phyloP scores from a whole-genome alignment of 305 asterid species.

The Ajuga reptans region DNA sequence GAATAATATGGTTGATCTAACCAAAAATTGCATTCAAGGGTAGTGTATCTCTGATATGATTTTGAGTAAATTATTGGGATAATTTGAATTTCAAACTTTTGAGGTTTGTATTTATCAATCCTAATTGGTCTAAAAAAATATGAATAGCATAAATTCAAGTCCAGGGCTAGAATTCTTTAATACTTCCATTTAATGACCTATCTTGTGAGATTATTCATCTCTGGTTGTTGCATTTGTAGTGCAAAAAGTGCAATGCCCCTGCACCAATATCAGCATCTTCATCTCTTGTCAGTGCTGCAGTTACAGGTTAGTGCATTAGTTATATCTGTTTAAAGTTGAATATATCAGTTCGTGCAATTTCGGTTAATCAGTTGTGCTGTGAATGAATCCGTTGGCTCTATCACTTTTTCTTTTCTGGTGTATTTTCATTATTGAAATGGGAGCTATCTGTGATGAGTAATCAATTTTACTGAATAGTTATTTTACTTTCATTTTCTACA shows the following conservation, averaged over 20 bases:
- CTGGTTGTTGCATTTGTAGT: conserved; percentile 39
- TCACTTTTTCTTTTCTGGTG: neutral
- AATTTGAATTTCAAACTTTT: neutral
- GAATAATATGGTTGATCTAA: neutral
- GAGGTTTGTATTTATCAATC: neutral
- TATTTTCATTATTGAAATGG: neutral
- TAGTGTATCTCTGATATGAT: neutral
- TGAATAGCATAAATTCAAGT: conserved; percentile 8
- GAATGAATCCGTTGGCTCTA: neutral
- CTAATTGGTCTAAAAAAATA: neutral
- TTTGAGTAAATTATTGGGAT: neutral
- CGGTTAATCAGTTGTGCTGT: neutral
- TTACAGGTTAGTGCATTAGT: conserved; percentile 46
- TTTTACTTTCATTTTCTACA: neutral
- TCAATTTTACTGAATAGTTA: neutral
- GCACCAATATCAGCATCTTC: conserved; percentile 40
- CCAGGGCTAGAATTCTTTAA: neutral
- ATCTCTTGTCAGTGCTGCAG: conserved; percentile 47
- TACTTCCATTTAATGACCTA: neutral
- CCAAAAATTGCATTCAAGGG: conserved; percentile 1
- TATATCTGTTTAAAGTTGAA: conserved; percentile 9
- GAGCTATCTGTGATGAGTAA: neutral
- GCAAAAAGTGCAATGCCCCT: conserved; percentile 74
- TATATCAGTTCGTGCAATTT: neutral
- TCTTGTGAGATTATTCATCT: conserved; percentile 22